phyloP scores from a whole-genome alignment of 257 asterid species.

The Gynochthodes officinalis region DNA sequence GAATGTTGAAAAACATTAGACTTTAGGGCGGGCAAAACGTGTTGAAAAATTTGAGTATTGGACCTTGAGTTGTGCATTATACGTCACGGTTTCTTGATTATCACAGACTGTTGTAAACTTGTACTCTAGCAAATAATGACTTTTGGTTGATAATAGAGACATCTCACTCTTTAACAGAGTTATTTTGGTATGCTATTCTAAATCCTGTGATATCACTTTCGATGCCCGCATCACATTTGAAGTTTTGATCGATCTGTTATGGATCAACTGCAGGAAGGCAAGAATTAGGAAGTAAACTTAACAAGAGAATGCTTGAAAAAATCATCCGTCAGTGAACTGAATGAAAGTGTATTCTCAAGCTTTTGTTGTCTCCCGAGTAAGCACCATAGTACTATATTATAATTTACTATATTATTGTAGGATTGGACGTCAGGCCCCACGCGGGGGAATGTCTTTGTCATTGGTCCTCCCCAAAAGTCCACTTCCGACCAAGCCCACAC shows the following conservation, averaged over 20 bases:
- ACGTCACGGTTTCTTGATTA: neutral
- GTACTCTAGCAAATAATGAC: neutral
- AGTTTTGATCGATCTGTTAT: too few relatives aligned
- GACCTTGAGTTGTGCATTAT: constrained; percentile 8
- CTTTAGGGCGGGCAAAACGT: neutral
- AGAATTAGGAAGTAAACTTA: too few relatives aligned
- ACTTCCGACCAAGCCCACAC: neutral
- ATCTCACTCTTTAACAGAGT: neutral
- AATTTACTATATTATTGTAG: neutral
- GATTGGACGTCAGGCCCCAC: neutral
- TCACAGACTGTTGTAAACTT: neutral
- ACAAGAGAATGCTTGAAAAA: too few relatives aligned
- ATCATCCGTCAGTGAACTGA: too few relatives aligned
- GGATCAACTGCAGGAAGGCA: too few relatives aligned
- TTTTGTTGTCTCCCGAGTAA: too few relatives aligned
- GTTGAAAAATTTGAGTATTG: neutral
- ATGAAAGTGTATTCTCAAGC: too few relatives aligned
- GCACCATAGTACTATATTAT: too few relatives aligned
- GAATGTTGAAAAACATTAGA: neutral
- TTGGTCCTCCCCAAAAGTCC: neutral
- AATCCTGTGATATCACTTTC: neutral
- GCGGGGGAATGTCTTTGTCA: constrained; percentile 4
- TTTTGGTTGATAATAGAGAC: neutral
- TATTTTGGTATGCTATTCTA: neutral
- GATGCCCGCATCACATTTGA: too few relatives aligned